A percentile compares a stretch with the other conserved stretches of the same genome.
Conservation (phyloP, 1,284 basidiomycete genomes). For the Cryptococcus sp. region DNA sequence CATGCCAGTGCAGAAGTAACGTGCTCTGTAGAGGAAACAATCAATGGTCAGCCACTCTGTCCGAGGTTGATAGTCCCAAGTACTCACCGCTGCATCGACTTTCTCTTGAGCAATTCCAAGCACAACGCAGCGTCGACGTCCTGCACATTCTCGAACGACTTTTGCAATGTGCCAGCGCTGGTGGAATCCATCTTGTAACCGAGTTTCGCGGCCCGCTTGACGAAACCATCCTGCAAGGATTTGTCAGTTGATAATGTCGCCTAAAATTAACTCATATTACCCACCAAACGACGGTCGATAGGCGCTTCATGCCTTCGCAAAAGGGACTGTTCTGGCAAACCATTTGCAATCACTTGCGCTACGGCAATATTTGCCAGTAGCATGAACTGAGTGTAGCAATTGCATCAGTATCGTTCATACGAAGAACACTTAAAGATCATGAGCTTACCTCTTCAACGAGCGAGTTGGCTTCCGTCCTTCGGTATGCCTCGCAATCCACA, state of each 20-base stretch:
- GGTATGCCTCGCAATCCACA: conserved; percentile 70
- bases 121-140: conserved; percentile 72
- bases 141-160: conserved; percentile 71
- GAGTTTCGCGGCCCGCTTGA: conserved; percentile 75
- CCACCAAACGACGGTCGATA: conserved; percentile 80
- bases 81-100: conserved; percentile 66
- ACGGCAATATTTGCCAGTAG: conserved; percentile 85
- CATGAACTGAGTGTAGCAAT: conserved; percentile 72
- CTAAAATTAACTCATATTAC: conserved; percentile 34
- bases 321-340: conserved; percentile 91
- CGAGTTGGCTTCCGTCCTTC: conserved; percentile 70
- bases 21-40: conserved; percentile 63
- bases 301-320: conserved; percentile 92
- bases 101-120: conserved; percentile 78
- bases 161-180: conserved; percentile 79
- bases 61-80: neutral
- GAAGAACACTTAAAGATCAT: neutral
- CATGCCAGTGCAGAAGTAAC: conserved; percentile 99
- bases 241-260: conserved; percentile 12
- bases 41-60: conserved; percentile 1
- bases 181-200: conserved; percentile 81
- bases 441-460: conserved; percentile 80
- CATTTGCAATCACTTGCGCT: conserved; percentile 88
- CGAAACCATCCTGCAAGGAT: conserved; percentile 66
- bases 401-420: conserved; percentile 4